phyloP scores from a whole-genome alignment of 1,284 basidiomycete genomes.

The Caloboletus firmus region DNA sequence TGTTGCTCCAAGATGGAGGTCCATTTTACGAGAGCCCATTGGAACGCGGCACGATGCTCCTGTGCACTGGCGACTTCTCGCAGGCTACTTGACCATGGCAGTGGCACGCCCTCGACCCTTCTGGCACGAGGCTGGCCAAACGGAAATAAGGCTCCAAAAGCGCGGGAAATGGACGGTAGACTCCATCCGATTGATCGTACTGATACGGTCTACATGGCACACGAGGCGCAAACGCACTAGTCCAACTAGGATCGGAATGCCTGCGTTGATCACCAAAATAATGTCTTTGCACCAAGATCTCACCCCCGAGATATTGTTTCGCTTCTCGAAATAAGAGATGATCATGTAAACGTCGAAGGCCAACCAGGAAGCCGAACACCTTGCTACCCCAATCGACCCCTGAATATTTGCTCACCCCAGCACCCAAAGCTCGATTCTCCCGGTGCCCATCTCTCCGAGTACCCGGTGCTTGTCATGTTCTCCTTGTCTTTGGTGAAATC shows the following conservation, averaged over 20 bases:
- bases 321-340: slow-evolving; percentile 14
- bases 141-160: slow-evolving; percentile 1
- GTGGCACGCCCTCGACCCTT: slow-evolving; percentile 9
- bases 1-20: neutral
- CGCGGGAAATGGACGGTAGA: neutral
- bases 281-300: too few species aligned
- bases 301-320: too few species aligned
- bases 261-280: neutral
- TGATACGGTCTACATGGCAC: neutral
- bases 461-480: slow-evolving; percentile 19
- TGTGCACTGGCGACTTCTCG: neutral
- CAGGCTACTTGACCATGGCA: neutral
- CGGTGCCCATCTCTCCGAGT: slow-evolving; percentile 10
- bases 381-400: neutral
- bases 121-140: neutral
- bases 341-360: slow-evolving; percentile 2
- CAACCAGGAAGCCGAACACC: slow-evolving; percentile 3
- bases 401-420: neutral
- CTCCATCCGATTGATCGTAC: slow-evolving; percentile 9
- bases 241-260: neutral
- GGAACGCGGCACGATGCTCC: neutral
- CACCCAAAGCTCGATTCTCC: slow-evolving; percentile 5
- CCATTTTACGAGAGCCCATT: neutral
- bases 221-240: neutral
- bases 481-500: slow-evolving; percentile 18